A percentile compares a stretch with the other conserved stretches of the same genome.
phyloP scores from a whole-genome alignment of 306 rosid species.

The Luffa aegyptiaca region DNA sequence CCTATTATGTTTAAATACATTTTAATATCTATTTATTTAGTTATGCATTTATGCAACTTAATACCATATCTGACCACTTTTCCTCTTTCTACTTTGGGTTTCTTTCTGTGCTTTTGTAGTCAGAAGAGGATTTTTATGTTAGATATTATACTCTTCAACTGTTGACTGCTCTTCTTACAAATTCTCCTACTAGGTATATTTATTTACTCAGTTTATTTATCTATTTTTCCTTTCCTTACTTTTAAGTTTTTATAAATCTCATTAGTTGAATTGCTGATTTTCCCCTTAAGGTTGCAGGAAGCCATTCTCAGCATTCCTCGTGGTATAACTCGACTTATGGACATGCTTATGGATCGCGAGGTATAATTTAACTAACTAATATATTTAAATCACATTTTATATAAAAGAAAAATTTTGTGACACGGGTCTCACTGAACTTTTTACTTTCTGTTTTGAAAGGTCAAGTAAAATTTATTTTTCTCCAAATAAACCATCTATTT shows the following conservation, averaged over 20 bases:
- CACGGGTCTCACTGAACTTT: neutral
- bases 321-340: slow-evolving; percentile 90
- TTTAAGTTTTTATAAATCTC: neutral
- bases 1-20: slow-evolving; percentile 6
- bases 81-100: neutral
- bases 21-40: neutral
- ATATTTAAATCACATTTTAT: neutral
- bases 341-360: slow-evolving; percentile 99
- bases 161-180: slow-evolving; percentile 82
- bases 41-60: neutral
- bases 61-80: neutral
- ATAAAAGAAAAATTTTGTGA: neutral
- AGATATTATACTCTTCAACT: slow-evolving; percentile 91
- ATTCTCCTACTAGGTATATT: slow-evolving; percentile 68
- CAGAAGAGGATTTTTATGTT: slow-evolving; percentile 92
- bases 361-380: slow-evolving; percentile 25
- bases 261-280: slow-evolving; percentile 22
- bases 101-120: slow-evolving; percentile 36
- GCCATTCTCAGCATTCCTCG: slow-evolving; percentile 85
- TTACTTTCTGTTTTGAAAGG: neutral
- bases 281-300: slow-evolving; percentile 80
- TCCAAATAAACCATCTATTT: neutral
- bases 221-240: neutral
- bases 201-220: neutral
- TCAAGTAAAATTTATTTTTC: neutral